Base-by-base conservation (phyloP, 768 basidiomycete genomes). In the Cantharellus anzutake region DNA sequence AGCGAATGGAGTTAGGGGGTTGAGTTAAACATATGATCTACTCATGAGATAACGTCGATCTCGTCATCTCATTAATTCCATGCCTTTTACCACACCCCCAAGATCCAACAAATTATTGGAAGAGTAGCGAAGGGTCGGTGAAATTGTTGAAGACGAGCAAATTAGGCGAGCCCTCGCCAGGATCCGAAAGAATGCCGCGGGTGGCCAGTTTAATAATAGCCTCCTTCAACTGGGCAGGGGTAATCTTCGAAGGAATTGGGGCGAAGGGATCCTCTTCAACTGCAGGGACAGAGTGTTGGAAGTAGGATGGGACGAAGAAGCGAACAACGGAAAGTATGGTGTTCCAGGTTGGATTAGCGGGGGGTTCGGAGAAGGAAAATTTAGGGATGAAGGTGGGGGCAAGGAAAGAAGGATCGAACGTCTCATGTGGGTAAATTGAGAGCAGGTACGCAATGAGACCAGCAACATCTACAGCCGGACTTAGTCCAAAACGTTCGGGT, bases 381-480 rank as follows among this genome's bases (percentile, higher is more conserved):
- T 59, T 41, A 20, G 63, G 59, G 34, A 42, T 56, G 16, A 51
- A 11, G 5, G 61, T 58, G 57, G 42, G 7, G 7, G 39, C 42
- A 37, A 56, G 56, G 35, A 58, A 58, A 48, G 59, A 58, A 39
- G 84, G 83, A 69, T 80, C 67, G 69, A 87, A 88, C 1, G 74
- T 70, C 56, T 70, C 64, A 0, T 81, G 81, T 2, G 85, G 86
- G 73, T 92, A 86, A 67, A 94, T 78, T 35, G 89, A 91, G 61
- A 98, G 79, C 63, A 91, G 78, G 77, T 98, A 98, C 7, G 93
- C 93, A 57, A 89, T 73, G 59, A 96, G 73, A 64, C 94, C 94
- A 60, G 87, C 86, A 50, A 63, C 62, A 80, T 82, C 66, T 65
- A 29, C 50, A 56, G n/a, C 41, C 14, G 20, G 41, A 38, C 34